phyloP scores from a whole-genome alignment of 1,139 yeast genomes.

The Saccharomyces hybrid region DNA sequence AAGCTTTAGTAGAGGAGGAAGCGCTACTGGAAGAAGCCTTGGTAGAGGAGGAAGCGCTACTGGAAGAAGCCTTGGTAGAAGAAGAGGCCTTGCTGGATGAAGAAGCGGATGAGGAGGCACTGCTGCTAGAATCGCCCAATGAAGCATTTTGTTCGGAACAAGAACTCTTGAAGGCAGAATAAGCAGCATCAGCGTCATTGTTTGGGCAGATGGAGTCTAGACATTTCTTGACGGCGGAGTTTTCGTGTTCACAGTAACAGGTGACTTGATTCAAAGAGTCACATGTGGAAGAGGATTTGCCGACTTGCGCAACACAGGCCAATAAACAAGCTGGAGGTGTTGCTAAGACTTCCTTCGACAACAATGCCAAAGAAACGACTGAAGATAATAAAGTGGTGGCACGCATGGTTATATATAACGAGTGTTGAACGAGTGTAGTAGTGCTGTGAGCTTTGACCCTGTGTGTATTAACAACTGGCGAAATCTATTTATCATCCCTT shows the following conservation, averaged over 20 bases:
- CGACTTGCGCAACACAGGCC: conserved; percentile 75
- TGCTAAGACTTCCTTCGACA: conserved; percentile 47
- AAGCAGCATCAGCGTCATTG: conserved; percentile 50
- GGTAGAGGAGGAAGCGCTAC: conserved; percentile 19
- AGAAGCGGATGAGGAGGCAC: conserved; percentile 32
- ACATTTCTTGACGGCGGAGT: conserved; percentile 47
- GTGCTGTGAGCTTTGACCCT: not conserved
- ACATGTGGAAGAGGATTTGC: conserved; percentile 47
- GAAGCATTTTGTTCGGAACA: conserved; percentile 41
- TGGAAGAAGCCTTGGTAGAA: conserved; percentile 14
- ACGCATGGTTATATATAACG: conserved; percentile 25
- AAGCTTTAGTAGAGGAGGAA: conserved; percentile 10
- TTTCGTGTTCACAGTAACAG: conserved; percentile 57
- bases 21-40: conserved; percentile 14
- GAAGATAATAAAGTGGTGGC: conserved; percentile 36
- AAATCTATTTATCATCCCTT: not conserved
- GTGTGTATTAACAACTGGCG: not conserved
- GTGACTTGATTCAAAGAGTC: conserved; percentile 44
- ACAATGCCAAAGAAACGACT: conserved; percentile 44
- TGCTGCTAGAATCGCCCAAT: conserved; percentile 27
- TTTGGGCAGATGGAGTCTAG: conserved; percentile 58
- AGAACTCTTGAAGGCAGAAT: conserved; percentile 44
- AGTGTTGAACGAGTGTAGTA: not conserved
- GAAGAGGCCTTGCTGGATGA: conserved; percentile 29
- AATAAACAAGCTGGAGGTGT: conserved; percentile 85